Base-by-base conservation (phyloP, 176 grass and related monocot species). In the Miscanthus lutarioriparius region DNA sequence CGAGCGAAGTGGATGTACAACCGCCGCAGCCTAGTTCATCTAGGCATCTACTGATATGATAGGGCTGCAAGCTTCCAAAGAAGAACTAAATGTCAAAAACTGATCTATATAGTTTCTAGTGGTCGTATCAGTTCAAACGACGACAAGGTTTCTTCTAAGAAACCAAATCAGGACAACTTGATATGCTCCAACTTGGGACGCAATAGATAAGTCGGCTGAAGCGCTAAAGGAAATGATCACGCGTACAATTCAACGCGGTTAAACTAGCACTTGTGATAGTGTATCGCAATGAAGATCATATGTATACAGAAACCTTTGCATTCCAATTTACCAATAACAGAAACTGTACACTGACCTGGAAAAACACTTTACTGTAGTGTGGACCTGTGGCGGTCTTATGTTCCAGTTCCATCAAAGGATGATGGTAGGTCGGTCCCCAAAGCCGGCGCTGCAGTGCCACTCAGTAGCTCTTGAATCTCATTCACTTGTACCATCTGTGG, bases 401-500 rank as follows among this genome's bases (percentile, higher is more conserved):
- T 82, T 87, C 79, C 75, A 2, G 51, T 91, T 84, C 82, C 71
- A 1, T 83, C 67, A 59, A 67, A 67, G 6, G 84, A 78, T 48
- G 82, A 76, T 5, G 88, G 38, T 7, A 28, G 58, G 15, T 58
- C 70, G 41, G 26, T 53, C 35, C 80, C 72, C 5, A 88, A 69
- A 63, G 37, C 68, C 30, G 82, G 90, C 26, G 85, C 79, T 23
- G 32, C 81, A 67, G 64, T 40, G 71, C 41, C 77, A 6, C 64
- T 25, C 10, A 87, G 69, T 61, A 89, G 48, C 43, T 75, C 67
- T 7, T 80, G 47, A 39, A 45, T 77, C 77, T 80, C 83, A 56
- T 81, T 91, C 40, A 68, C 80, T 53, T 88, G 86, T 85, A 54
- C 45, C 37, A 80, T 59, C 63, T 87, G 76, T 75, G 83, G 85